Percentiles rank a stretch among this genome's conserved stretches.
phyloP scores from a whole-genome alignment of 75 land plant genomes.

The Ceratopteris richardii region DNA sequence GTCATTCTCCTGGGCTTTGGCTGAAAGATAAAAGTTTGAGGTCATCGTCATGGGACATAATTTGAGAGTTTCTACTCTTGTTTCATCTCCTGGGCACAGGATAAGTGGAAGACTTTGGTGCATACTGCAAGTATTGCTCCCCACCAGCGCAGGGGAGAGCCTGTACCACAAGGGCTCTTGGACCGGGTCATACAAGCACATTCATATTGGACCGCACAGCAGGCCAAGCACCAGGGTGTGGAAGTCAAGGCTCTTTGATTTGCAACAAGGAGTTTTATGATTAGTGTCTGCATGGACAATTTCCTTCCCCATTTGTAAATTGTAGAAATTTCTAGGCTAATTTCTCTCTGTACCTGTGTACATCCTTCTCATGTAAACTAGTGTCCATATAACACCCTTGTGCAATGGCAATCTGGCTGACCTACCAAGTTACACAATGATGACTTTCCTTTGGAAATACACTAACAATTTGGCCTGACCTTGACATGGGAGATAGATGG shows the following conservation, averaged over 20 bases:
- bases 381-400: neutral
- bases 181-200: constrained; percentile 79
- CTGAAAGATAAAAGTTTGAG: no score
- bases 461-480: no score
- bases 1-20: no score
- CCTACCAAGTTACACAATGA: no score
- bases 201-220: constrained; percentile 73
- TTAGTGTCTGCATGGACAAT: no score
- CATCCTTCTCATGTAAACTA: neutral
- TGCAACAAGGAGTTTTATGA: neutral
- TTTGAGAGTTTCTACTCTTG: no score
- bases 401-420: no score
- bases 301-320: no score
- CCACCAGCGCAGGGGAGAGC: constrained; percentile 87
- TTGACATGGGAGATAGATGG: no score
- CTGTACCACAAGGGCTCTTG: constrained; percentile 73
- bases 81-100: constrained; percentile 37
- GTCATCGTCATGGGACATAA: no score
- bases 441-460: no score
- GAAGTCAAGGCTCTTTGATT: constrained; percentile 15
- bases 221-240: constrained; percentile 48
- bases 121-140: constrained; percentile 91
- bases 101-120: constrained; percentile 91
- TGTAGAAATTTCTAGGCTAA: neutral
- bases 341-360: neutral